Evolutionary conservation across 1,284 basidiomycete genomes (phyloP), one percentile per base, ranked within the genome.

Genomic region (Cystobasidium sp.): DNA sequence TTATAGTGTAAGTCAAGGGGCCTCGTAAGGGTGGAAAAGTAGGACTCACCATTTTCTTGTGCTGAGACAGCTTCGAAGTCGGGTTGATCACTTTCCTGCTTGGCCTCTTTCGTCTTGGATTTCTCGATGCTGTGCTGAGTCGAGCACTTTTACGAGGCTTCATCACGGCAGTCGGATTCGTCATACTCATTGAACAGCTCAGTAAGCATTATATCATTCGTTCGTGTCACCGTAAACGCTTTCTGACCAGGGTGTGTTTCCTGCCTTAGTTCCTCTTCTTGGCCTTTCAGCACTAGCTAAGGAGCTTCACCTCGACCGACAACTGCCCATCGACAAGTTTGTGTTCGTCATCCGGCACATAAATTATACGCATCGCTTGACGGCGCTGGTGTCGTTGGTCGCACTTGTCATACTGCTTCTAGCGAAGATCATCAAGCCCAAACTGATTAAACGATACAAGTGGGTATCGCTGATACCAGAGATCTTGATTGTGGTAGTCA

Each of bases 121-220:
- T 97, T 83, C 88, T 97, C 66, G 94, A 97, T 81, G 94, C 97
- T 18, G 91, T 97, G 3, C 86, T 97, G n/a, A 92, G 91, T 77
- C 88, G 93, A 73, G 92, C 94, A 6, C 80, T 85, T 84, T 86
- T 97, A 49, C 87, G 92, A 49, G 94, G 94, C 6, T 97, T 97
- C 82, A 88, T 94, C 66, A 88, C 89, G 4, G 91, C 91, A 18
- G 86, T 93, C 53, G 80, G 74, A 22, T 37, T 82, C 47, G 84
- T 86, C 77, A 85, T 86, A 72, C 82, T 84, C 71, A 83, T 85
- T 73, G 92, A 94, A 81, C 93, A 95, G 81, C 84, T 91, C 12
- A 87, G 91, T 52, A 89, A 90, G 0, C 90, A 71, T 52, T 55
- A 77, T 2, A 76, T 75, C 24, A 76, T 76, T 14, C 14, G 47